phyloP scores from a whole-genome alignment of 345 rosid genomes.

The Citropsis articulata region DNA sequence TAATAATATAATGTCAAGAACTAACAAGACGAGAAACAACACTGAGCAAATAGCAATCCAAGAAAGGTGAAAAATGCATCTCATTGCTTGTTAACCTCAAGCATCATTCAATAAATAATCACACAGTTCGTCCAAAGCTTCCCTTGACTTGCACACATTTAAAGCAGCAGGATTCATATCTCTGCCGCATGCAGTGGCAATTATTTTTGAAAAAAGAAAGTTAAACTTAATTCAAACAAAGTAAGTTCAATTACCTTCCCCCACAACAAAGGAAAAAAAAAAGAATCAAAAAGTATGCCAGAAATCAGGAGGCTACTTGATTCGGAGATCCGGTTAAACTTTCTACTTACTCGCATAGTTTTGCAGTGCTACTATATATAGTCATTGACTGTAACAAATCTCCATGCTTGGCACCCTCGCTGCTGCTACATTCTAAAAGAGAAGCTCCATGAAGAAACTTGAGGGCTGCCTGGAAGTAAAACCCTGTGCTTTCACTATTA shows the following conservation, averaged over 20 bases:
- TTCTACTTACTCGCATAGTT: constrained; percentile 88
- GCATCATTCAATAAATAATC: constrained; percentile 4
- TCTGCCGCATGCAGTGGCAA: neutral
- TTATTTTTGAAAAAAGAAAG: neutral
- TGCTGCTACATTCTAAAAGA: constrained; percentile 64
- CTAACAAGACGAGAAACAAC: neutral
- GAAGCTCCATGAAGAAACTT: constrained; percentile 92
- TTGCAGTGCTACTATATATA: constrained; percentile 81
- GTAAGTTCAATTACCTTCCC: neutral
- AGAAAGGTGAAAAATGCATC: neutral
- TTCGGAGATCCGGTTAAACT: constrained; percentile 1
- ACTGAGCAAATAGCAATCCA: neutral
- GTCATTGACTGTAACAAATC: constrained; percentile 63
- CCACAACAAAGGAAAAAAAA: neutral
- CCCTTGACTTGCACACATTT: neutral
- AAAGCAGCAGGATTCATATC: constrained; percentile 1
- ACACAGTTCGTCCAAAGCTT: neutral
- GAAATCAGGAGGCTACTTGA: neutral
- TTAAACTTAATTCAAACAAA: neutral
- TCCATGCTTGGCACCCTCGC: constrained; percentile 61
- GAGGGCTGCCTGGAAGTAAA: constrained; percentile 94
- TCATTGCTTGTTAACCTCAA: neutral
- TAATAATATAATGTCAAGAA: neutral
- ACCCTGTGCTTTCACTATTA: constrained; percentile 55
- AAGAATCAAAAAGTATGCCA: neutral